Conservation (phyloP, 257 asterid species). For the Salvia rosmarinus region DNA sequence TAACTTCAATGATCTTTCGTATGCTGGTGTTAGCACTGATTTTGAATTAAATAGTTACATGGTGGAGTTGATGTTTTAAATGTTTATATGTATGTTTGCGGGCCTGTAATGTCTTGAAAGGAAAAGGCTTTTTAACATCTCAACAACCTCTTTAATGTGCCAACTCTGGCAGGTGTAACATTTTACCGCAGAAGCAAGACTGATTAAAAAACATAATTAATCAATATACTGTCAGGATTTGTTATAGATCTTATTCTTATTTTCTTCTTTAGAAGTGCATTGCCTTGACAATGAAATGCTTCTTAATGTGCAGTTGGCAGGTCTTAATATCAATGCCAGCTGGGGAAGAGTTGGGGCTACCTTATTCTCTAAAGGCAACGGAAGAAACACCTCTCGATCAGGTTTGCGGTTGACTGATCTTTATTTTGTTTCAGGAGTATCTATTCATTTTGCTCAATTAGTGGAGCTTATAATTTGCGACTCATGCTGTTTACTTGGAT, state of each 20-base stretch:
- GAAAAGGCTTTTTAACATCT: background rate
- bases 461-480: background rate
- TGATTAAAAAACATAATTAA: background rate
- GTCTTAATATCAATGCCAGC: slow-evolving; percentile 84
- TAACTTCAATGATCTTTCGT: slow-evolving; percentile 21
- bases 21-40: background rate
- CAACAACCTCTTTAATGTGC: background rate
- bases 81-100: background rate
- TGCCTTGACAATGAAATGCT: slow-evolving; percentile 29
- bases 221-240: slow-evolving; percentile 3
- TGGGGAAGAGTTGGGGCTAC: slow-evolving; percentile 69
- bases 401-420: slow-evolving; percentile 44
- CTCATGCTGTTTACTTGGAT: background rate
- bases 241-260: background rate
- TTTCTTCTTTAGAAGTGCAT: slow-evolving; percentile 22
- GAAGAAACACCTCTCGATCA: slow-evolving; percentile 77
- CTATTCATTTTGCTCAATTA: slow-evolving; percentile 2
- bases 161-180: slow-evolving; percentile 8
- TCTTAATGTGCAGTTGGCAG: slow-evolving; percentile 77
- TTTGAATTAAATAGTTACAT: background rate
- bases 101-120: background rate
- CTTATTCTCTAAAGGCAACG: slow-evolving; percentile 69
- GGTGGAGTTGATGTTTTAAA: background rate
- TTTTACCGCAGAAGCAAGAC: background rate
- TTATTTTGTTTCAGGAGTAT: background rate